Evolutionary conservation across 345 rosid species (phyloP).

Genomic region (Euclidium syriacum): DNA sequence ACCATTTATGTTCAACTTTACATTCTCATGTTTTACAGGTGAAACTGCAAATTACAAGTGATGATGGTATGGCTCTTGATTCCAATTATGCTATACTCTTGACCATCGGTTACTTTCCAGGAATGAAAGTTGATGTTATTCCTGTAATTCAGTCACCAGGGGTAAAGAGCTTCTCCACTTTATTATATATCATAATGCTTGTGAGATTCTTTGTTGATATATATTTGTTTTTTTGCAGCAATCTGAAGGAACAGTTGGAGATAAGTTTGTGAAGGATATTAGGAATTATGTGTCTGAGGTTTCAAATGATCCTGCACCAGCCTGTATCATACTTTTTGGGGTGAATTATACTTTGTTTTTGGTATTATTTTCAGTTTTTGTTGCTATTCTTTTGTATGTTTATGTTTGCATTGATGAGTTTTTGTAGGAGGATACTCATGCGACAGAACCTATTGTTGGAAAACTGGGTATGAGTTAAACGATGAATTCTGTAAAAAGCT

Average conservation of each 20-base stretch:
- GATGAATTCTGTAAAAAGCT: too few relatives aligned
- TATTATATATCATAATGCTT: not conserved
- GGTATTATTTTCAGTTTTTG: too few relatives aligned
- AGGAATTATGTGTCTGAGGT: constrained; percentile 40
- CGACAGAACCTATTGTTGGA: constrained; percentile 44
- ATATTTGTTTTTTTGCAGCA: constrained; percentile 32
- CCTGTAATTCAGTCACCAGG: constrained; percentile 31
- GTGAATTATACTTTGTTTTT: constrained; percentile 41
- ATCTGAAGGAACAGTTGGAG: constrained; percentile 29
- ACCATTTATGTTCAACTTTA: not conserved
- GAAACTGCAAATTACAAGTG: constrained; percentile 15
- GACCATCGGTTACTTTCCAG: constrained; percentile 80
- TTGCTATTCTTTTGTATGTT: not conserved
- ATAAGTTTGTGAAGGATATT: constrained; percentile 57
- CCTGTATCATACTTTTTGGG: constrained; percentile 67
- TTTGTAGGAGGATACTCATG: constrained; percentile 38
- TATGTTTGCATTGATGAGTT: constrained; percentile 16
- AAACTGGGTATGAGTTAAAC: constrained; percentile 64
- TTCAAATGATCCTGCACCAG: constrained; percentile 54
- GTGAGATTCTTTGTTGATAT: too few relatives aligned
- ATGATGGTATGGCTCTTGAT: too few relatives aligned
- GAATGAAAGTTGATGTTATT: constrained; percentile 68
- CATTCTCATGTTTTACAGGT: too few relatives aligned
- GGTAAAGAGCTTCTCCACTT: constrained; percentile 32
- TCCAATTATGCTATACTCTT: constrained; percentile 39